Evolutionary conservation across 768 basidiomycete genomes (phyloP), one percentile per base, ranked within the genome.

Genomic region (Kwoniella europaea): DNA sequence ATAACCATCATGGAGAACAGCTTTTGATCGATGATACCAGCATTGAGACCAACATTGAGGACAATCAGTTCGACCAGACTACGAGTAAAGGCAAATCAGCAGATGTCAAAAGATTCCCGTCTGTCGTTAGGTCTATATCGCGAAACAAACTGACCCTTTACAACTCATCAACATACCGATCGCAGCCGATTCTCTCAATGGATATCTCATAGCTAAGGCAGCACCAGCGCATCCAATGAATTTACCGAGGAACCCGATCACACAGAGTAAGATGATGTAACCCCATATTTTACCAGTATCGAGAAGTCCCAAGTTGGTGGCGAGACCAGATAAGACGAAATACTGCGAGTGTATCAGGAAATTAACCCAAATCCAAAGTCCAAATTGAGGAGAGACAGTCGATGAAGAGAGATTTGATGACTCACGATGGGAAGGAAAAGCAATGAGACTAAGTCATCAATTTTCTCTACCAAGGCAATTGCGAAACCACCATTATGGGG

Each of bases 1-100:
- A 94, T 85, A 70, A 95, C 93, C 73, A 95, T 93, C 91, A 94
- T 94, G 0, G 92, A 91, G 86, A 95, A 93, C 12, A 91, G 88
- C 27, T 88, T 87, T 41, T 82, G 76, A 71, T 85, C 82, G 59
- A 98, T 86, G 66, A 92, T 89, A 13, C 84, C 84, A 2, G 92
- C 92, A 71, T 86, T 82, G 9, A 92, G 86, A 61, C 94, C 94
- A 72, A 95, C 89, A 79, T 97, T 97, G 78, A 95, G 88, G 9
- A 94, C 93, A 73, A 97, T 94, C 35, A 95, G 88, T 81, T 95
- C 93, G 27, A 94, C 92, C 4, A 97, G 86, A 65, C 84, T 82
- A 64, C 63, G 63, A 67, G 24, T 69, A 27, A 29, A 64, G 46
- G 61, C 44, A 58, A 16, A 29, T 63, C 13, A 46, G 61, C 22